These are phyloP conservation scores for Plectranthus barbatus DNA, from an alignment of 257 asterid species.

Conservation along the genomic window DNA sequence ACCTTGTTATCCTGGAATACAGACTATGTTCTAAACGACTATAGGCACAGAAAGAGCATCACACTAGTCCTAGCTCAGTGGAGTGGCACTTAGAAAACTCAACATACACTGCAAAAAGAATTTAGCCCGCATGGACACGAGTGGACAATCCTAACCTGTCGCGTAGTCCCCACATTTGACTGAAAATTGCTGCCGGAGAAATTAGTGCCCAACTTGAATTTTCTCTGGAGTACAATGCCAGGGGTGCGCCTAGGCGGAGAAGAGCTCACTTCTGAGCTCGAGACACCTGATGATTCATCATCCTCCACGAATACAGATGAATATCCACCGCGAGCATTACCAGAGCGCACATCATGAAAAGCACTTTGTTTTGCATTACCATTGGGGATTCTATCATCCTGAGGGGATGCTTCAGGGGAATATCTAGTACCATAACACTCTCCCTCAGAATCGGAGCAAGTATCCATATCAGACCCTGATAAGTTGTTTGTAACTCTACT, in stretches of 20 bases:
- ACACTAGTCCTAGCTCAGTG: too few relatives aligned
- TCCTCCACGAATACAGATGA: slow-evolving; percentile 6
- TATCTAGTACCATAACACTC: slow-evolving; percentile 45
- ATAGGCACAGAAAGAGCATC: too few relatives aligned
- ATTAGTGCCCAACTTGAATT: slow-evolving; percentile 20
- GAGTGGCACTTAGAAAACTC: too few relatives aligned
- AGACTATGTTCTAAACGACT: background rate
- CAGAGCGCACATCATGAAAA: slow-evolving; percentile 9
- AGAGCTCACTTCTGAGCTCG: slow-evolving; percentile 35
- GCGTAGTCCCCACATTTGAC: slow-evolving; percentile 23
- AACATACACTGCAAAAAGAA: background rate
- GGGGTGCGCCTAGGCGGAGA: slow-evolving; percentile 16
- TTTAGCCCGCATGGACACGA: background rate
- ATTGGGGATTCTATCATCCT: slow-evolving; percentile 57
- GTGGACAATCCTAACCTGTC: slow-evolving; percentile 31
- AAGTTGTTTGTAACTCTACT: slow-evolving; percentile 14
- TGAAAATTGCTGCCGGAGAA: slow-evolving; percentile 4
- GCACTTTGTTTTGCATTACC: slow-evolving; percentile 17
- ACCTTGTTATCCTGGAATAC: background rate
- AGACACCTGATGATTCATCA: slow-evolving; percentile 26
- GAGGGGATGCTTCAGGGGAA: slow-evolving; percentile 74
- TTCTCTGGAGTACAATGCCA: slow-evolving; percentile 17
- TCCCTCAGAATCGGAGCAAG: slow-evolving; percentile 62
- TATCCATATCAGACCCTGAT: slow-evolving; percentile 65
- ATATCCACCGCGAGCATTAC: slow-evolving; percentile 12